Conservation (phyloP, 176 grass and related monocot species). For the Puya raimondii region DNA sequence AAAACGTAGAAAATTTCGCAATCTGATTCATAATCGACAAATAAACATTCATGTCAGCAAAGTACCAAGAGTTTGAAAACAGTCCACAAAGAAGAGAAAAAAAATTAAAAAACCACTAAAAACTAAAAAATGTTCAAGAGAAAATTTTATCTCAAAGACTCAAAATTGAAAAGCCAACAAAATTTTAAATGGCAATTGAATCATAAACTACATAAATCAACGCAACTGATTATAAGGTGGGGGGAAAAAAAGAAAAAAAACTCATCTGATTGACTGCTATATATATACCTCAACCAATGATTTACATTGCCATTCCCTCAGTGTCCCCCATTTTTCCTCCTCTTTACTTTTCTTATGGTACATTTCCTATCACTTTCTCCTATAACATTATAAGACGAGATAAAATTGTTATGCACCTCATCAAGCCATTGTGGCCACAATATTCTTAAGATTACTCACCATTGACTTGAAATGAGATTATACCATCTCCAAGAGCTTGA, state of each 20-base stretch:
- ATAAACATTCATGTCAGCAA: no score
- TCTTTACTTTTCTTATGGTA: constrained; percentile 51
- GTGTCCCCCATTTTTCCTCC: constrained; percentile 10
- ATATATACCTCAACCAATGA: constrained; percentile 84
- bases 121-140: no score
- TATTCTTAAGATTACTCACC: constrained; percentile 5
- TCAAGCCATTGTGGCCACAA: neutral
- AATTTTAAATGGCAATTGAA: neutral
- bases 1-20: no score
- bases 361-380: constrained; percentile 41
- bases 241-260: neutral
- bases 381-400: constrained; percentile 30
- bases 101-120: no score
- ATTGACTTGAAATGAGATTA: constrained; percentile 18
- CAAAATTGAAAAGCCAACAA: neutral
- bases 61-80: no score
- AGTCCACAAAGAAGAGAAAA: no score
- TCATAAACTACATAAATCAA: neutral
- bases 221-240: neutral
- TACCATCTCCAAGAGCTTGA: constrained; percentile 94
- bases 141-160: no score
- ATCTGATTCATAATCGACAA: no score
- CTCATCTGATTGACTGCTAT: constrained; percentile 50
- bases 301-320: constrained; percentile 64
- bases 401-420: constrained; percentile 24